Evolutionary conservation across 495 filamentous ascomycete genomes (phyloP).

Genomic region (Chaetomidium leptoderma): DNA sequence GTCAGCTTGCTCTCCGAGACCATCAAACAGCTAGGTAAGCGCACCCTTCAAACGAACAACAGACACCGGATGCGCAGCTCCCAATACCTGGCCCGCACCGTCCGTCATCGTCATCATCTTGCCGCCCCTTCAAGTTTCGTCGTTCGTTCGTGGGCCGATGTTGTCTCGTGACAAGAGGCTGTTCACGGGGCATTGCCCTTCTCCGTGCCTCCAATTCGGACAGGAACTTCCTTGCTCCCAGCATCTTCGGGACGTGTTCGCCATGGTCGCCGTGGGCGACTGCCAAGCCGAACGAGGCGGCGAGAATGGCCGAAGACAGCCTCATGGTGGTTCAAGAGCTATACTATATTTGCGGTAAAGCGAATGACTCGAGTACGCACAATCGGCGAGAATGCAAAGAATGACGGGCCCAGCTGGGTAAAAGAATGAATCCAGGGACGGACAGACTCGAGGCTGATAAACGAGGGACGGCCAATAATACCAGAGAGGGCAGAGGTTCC

Average conservation of each 20-base stretch:
- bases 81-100: slow-evolving; percentile 42
- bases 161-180: not conserved
- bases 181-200: not conserved
- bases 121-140: slow-evolving; percentile 14
- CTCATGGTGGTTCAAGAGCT: slow-evolving; percentile 29
- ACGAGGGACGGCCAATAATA: slow-evolving; percentile 22
- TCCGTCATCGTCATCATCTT: slow-evolving; percentile 23
- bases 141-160: slow-evolving; percentile 12
- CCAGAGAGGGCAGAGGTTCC: slow-evolving; percentile 10
- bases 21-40: slow-evolving; percentile 15
- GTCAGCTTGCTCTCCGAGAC: slow-evolving; percentile 33
- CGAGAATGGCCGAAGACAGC: slow-evolving; percentile 28
- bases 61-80: slow-evolving; percentile 52
- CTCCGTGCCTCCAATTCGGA: slow-evolving; percentile 27
- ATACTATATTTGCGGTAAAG: slow-evolving; percentile 14
- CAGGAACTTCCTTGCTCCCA: slow-evolving; percentile 37
- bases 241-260: slow-evolving; percentile 33
- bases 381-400: too few relatives aligned
- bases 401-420: not conserved
- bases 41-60: slow-evolving; percentile 62
- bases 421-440: slow-evolving; percentile 13
- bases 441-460: slow-evolving; percentile 16
- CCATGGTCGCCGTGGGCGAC: slow-evolving; percentile 32
- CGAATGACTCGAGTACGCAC: too few relatives aligned
- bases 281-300: slow-evolving; percentile 24